A percentile compares a stretch with the other conserved stretches of the same genome.
Evolutionary conservation across 495 filamentous ascomycete species (phyloP).

Genomic region (Penicillium mononematosum): DNA sequence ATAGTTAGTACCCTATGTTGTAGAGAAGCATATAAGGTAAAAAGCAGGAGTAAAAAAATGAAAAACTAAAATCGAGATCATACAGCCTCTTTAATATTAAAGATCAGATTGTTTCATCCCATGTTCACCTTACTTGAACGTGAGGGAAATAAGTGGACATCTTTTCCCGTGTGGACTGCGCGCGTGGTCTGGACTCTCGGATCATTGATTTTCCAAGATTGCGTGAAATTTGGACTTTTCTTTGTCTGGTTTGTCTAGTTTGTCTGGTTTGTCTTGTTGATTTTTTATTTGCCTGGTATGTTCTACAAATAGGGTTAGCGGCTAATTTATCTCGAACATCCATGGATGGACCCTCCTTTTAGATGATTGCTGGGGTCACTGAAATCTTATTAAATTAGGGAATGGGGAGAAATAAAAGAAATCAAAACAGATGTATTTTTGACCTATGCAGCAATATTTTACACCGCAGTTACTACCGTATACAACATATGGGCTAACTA

Average conservation of each 20-base stretch:
- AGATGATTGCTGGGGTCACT: not conserved
- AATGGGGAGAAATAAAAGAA: not conserved
- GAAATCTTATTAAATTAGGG: not conserved
- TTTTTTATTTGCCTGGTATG: not conserved
- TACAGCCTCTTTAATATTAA: conserved; percentile 3
- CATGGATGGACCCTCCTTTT: not conserved
- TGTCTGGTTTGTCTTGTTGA: not conserved
- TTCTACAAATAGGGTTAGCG: not conserved
- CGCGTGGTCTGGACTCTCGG: conserved; percentile 8
- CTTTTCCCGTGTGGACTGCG: not conserved
- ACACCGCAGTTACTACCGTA: not conserved
- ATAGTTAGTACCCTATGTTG: not conserved
- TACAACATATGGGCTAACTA: not conserved
- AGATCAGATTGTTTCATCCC: conserved; percentile 9
- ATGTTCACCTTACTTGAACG: conserved; percentile 14
- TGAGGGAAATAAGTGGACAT: conserved; percentile 2
- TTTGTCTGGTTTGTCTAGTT: not conserved
- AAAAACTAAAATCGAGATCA: not conserved
- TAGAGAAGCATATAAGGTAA: too few relatives aligned
- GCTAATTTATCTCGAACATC: conserved; percentile 3
- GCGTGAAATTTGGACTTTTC: not conserved
- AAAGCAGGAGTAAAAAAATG: too few relatives aligned
- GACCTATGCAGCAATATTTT: too few relatives aligned
- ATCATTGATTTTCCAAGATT: conserved; percentile 12
- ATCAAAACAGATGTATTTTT: not conserved